These are phyloP conservation scores for Bretschneidera sinensis DNA, from an alignment of 345 rosid species.

Conservation along the genomic window DNA sequence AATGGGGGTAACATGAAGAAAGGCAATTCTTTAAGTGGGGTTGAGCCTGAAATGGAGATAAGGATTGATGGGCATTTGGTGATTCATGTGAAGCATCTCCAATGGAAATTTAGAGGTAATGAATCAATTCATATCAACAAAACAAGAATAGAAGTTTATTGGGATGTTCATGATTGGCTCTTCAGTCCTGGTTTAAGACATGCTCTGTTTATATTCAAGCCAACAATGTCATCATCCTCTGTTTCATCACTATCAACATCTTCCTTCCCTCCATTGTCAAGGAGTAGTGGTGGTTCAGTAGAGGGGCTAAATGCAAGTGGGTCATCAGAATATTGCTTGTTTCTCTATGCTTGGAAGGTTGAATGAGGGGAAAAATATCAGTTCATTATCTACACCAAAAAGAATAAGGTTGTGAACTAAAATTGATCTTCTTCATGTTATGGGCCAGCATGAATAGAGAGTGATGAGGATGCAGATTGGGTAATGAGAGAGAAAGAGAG, in stretches of 20 bases:
- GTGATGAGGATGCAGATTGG: conserved; percentile 19
- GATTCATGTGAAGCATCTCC: conserved; percentile 65
- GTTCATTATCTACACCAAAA: conserved; percentile 7
- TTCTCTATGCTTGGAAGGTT: conserved; percentile 63
- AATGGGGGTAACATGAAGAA: background rate
- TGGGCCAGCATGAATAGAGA: conserved; percentile 21
- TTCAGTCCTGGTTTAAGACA: conserved; percentile 64
- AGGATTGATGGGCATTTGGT: conserved; percentile 52
- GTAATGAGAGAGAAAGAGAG: too few species aligned
- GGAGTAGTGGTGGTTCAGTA: conserved; percentile 24
- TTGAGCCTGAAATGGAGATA: conserved; percentile 64
- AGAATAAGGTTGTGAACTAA: conserved; percentile 15
- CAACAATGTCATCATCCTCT: conserved; percentile 22
- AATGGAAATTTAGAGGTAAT: conserved; percentile 80
- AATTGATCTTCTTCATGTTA: conserved; percentile 16
- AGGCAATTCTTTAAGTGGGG: conserved; percentile 19
- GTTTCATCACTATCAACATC: conserved; percentile 24
- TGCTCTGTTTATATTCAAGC: conserved; percentile 64
- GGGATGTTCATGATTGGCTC: conserved; percentile 84
- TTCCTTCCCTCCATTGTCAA: conserved; percentile 33
- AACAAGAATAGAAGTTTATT: conserved; percentile 51
- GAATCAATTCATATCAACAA: conserved; percentile 47
- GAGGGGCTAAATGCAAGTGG: conserved; percentile 31
- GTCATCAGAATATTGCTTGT: conserved; percentile 47
- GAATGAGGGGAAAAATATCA: conserved; percentile 22